These are phyloP conservation scores for Saccharomycopsis amapae DNA, from an alignment of 805 yeast species.

Conservation along the genomic window DNA sequence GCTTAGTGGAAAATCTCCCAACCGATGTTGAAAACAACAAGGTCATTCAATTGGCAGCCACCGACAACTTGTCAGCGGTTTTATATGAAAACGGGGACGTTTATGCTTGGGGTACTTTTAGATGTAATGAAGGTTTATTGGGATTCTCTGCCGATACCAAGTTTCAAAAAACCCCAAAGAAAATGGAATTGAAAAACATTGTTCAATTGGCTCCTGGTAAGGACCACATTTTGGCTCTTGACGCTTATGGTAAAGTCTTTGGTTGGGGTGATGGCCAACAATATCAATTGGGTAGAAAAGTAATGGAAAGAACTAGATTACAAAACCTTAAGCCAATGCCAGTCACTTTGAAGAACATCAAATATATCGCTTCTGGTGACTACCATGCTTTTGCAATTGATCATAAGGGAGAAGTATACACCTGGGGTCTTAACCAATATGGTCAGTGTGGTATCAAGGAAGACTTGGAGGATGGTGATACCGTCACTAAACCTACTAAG, in stretches of 20 bases:
- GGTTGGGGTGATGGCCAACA: constrained; percentile 99
- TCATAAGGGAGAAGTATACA: constrained; percentile 55
- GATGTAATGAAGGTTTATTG: constrained; percentile 84
- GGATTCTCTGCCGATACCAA: constrained; percentile 66
- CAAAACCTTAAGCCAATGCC: constrained; percentile 74
- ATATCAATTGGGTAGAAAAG: constrained; percentile 81
- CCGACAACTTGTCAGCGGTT: constrained; percentile 84
- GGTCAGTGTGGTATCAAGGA: constrained; percentile 90
- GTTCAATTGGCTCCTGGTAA: constrained; percentile 87
- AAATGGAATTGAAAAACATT: constrained; percentile 57
- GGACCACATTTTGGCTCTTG: constrained; percentile 83
- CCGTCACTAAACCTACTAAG: constrained; percentile 68
- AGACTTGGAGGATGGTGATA: constrained; percentile 77
- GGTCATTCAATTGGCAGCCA: constrained; percentile 79
- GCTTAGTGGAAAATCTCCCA: constrained; percentile 61
- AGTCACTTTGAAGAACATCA: constrained; percentile 73
- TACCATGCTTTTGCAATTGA: constrained; percentile 93
- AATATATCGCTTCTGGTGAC: constrained; percentile 85
- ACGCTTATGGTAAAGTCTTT: constrained; percentile 75
- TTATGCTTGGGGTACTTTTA: constrained; percentile 97
- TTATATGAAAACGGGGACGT: constrained; percentile 77
- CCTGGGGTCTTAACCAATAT: constrained; percentile 96
- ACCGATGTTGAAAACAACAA: constrained; percentile 33
- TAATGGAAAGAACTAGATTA: constrained; percentile 69
- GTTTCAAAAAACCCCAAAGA: constrained; percentile 62